Conservation (phyloP, 345 rosid species). For the Arabidopsis arenosa region DNA sequence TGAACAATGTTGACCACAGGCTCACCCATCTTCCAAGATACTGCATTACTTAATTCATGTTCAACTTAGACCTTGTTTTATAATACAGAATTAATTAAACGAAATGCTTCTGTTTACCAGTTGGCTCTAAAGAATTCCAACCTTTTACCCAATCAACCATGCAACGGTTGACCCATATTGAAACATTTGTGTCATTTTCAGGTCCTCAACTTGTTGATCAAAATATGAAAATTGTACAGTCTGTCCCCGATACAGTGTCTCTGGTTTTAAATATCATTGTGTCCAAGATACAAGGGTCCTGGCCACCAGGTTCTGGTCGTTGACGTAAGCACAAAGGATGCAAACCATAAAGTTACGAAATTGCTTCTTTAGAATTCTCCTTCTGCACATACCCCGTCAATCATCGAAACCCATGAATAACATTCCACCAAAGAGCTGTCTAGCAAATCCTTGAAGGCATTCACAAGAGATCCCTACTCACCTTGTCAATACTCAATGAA, state of each 20-base stretch:
- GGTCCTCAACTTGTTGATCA: background rate
- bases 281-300: too few species aligned
- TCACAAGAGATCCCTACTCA: slow-evolving; percentile 54
- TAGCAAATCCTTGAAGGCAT: background rate
- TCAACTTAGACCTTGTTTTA: slow-evolving; percentile 15
- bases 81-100: background rate
- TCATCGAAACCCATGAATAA: background rate
- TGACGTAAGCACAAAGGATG: background rate
- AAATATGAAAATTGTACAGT: too few species aligned
- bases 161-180: slow-evolving; percentile 17
- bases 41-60: slow-evolving; percentile 2
- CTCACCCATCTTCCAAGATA: too few species aligned
- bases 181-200: slow-evolving; percentile 31
- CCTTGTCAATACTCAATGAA: slow-evolving; percentile 58
- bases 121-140: background rate
- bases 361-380: background rate
- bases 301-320: background rate
- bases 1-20: too few species aligned
- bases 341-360: background rate
- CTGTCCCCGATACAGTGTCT: too few species aligned
- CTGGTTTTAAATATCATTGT: background rate
- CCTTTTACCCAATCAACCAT: slow-evolving; percentile 4
- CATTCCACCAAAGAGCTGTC: background rate
- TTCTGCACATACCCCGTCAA: background rate
- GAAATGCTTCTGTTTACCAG: background rate